Base-by-base conservation (phyloP, 495 filamentous ascomycete species). In the Bacidia gigantensis region DNA sequence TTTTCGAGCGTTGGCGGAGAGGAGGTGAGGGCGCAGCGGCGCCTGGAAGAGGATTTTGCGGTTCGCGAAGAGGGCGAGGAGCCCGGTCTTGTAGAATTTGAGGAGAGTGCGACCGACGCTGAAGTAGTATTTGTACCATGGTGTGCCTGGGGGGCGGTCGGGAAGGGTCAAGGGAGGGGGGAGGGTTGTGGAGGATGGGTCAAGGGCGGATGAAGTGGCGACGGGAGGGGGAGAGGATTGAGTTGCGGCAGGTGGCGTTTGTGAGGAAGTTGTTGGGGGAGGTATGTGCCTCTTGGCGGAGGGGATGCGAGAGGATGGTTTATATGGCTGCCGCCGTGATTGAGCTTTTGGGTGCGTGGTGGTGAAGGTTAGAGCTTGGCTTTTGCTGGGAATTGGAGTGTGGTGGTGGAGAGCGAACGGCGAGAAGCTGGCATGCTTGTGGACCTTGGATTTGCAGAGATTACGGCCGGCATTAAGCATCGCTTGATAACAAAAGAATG, bases 71-170 rank as follows among this genome's bases (percentile, higher is more conserved):
- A 95, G 79, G 50, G 81, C 77, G 57, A 74, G 76, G 23, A 95
- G 64, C 12, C 90, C 90, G 22, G 78, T 76, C 64, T 93, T 94
- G 78, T 95, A 97, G 76, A 97, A 97, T 26, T 67, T 65, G 3
- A 80, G 60, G 55, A 72, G 76, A 55, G 70, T 67, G 54, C 66
- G 69, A 47, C 71, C 74, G 38, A 68, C 42, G 22, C 57, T 53
- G 58, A 73, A 53, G 60, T 66, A 68, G 58, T 57, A 53, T 39
- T 49, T 52, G 22, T 51, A 53, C n/a, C 1, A 18, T 23, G 57
- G 46, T n/a, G 44, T 43, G 17, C 42, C 1, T 29, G 57, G 54
- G 42, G 21, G n/a, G 20, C 41, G 47, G 11, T 26, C 21, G 23
- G 59, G 59, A 26, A 59, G 56, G 20, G 10, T 20, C 11, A 58